Conservation (phyloP, 202 grass and related monocot species). For the Dendrocalamus latiflorus region DNA sequence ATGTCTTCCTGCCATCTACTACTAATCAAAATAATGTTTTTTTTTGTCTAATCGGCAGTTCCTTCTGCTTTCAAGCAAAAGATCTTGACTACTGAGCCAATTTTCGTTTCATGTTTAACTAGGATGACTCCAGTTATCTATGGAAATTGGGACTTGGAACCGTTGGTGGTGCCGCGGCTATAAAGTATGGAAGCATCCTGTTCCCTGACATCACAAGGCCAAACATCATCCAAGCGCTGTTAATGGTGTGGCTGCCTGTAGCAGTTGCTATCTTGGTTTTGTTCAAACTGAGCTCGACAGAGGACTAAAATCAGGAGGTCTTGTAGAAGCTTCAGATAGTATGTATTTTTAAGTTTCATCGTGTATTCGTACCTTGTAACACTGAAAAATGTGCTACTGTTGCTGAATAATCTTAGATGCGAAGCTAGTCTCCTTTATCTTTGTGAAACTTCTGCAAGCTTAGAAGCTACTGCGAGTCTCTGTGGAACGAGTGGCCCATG, state of each 20-base stretch:
- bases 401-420: neutral
- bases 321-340: neutral
- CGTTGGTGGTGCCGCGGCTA: constrained; percentile 57
- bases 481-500: too few species aligned
- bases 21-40: too few species aligned
- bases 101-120: neutral
- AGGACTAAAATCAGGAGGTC: constrained; percentile 11
- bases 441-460: neutral
- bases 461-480: too few species aligned
- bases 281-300: constrained; percentile 44
- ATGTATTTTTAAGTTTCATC: neutral
- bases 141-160: constrained; percentile 60
- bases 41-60: neutral
- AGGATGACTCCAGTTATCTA: constrained; percentile 69
- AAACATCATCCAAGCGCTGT: constrained; percentile 59
- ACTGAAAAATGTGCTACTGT: neutral
- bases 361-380: neutral
- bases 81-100: neutral
- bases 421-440: neutral
- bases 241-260: too few species aligned
- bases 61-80: neutral
- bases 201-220: constrained; percentile 73
- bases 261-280: constrained; percentile 61
- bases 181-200: constrained; percentile 82
- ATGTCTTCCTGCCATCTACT: neutral